Percentiles rank a stretch among this genome's conserved stretches.
Evolutionary conservation across 1,284 basidiomycete genomes (phyloP).

Genomic region (Tylopilus orsonianus): DNA sequence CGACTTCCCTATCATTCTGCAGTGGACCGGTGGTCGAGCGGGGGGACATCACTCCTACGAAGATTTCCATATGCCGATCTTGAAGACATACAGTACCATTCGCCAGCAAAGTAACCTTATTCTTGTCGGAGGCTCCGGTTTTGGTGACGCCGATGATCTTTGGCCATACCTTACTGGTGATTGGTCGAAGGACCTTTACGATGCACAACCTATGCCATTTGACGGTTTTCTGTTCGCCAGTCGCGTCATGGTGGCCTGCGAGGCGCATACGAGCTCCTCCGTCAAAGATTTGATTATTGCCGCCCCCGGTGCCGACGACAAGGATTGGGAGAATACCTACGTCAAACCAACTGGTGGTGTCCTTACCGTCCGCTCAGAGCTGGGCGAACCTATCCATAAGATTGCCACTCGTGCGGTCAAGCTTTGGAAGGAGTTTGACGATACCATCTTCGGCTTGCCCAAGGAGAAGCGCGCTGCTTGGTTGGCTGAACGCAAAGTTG

Average conservation of each 20-base stretch:
- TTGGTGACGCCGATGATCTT: slow-evolving; percentile 92
- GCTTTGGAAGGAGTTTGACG: slow-evolving; percentile 98
- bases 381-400: slow-evolving; percentile 99
- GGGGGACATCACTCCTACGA: slow-evolving; percentile 98
- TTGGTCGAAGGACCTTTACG: slow-evolving; percentile 84
- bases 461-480: slow-evolving; percentile 93
- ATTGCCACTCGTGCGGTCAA: slow-evolving; percentile 95
- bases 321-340: slow-evolving; percentile 95
- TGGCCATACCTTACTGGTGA: slow-evolving; percentile 98
- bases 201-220: slow-evolving; percentile 96
- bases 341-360: slow-evolving; percentile 93
- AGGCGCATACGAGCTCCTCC: slow-evolving; percentile 90
- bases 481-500: slow-evolving; percentile 85
- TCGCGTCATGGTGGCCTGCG: slow-evolving; percentile 98
- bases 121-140: slow-evolving; percentile 95
- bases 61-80: slow-evolving; percentile 97
- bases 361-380: slow-evolving; percentile 95
- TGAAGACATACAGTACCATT: slow-evolving; percentile 88
- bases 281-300: slow-evolving; percentile 98
- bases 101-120: slow-evolving; percentile 87
- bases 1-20: slow-evolving; percentile 96
- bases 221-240: slow-evolving; percentile 96
- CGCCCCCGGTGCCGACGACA: slow-evolving; percentile 90
- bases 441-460: slow-evolving; percentile 91
- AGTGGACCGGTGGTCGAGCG: slow-evolving; percentile 99